Evolutionary conservation across 257 asterid genomes (phyloP).

Genomic region (Solanum rostratum): DNA sequence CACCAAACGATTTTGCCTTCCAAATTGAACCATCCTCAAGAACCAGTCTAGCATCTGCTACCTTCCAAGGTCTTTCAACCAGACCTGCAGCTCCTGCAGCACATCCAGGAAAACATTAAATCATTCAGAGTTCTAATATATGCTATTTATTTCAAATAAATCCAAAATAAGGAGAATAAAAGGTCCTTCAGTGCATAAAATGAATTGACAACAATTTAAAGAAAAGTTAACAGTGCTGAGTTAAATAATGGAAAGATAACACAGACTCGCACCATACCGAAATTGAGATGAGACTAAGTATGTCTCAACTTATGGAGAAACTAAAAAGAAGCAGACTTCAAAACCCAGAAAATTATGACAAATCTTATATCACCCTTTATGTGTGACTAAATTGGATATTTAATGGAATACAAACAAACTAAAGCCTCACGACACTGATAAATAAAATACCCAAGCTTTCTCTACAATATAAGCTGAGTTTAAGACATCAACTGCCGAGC

Average conservation of each 20-base stretch:
- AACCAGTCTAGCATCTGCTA: constrained; percentile 89
- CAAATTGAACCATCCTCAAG: constrained; percentile 92
- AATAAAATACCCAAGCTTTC: neutral
- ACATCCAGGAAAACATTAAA: neutral
- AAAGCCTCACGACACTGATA: neutral
- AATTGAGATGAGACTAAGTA: neutral
- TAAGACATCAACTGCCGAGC: neutral
- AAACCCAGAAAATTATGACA: neutral
- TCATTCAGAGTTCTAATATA: neutral
- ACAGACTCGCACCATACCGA: neutral
- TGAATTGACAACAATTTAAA: neutral
- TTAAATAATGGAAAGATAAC: neutral
- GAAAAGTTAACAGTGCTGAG: neutral
- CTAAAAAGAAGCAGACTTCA: neutral
- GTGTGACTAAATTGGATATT: neutral
- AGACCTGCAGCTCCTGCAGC: constrained; percentile 28
- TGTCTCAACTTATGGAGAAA: neutral
- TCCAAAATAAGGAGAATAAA: neutral
- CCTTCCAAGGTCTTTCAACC: constrained; percentile 80
- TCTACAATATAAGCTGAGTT: neutral
- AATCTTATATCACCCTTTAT: neutral
- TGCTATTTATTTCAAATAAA: neutral
- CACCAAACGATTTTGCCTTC: constrained; percentile 94
- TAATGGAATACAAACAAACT: neutral
- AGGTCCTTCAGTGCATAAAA: neutral